A percentile compares a stretch with the other conserved stretches of the same genome.
Evolutionary conservation across 2,329 filamentous ascomycete genomes (phyloP).

Genomic region (Botrytis galanthina): DNA sequence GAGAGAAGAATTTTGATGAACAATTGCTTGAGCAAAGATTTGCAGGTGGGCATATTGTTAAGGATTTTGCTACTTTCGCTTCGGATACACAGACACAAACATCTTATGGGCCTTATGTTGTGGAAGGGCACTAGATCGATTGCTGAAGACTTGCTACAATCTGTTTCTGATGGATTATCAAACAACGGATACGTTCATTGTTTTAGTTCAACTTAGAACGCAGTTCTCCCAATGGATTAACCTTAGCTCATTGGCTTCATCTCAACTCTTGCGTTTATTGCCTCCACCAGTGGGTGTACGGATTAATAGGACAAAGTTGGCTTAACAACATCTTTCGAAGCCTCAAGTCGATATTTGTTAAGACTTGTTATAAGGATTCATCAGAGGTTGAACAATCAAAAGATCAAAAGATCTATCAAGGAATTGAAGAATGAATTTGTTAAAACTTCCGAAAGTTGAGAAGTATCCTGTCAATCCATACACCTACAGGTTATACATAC

Average conservation of each 20-base stretch:
- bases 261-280: neutral
- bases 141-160: neutral
- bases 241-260: neutral
- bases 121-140: accelerated
- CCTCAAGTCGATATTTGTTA: too few relatives aligned
- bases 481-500: neutral
- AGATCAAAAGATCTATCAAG: too few relatives aligned
- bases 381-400: too few relatives aligned
- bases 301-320: too few relatives aligned
- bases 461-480: neutral
- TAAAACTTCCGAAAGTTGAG: too few relatives aligned
- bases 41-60: neutral
- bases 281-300: neutral
- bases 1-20: neutral
- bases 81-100: neutral
- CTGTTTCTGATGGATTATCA: neutral
- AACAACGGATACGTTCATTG: neutral
- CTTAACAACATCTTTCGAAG: too few relatives aligned
- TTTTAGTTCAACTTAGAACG: neutral
- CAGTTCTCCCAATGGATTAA: neutral
- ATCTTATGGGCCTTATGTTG: neutral
- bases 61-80: neutral
- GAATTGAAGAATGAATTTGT: too few relatives aligned
- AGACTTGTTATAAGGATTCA: too few relatives aligned
- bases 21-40: neutral